Base-by-base conservation (phyloP, 192 early-diverging fungal species). In the Piromyces sp. region DNA sequence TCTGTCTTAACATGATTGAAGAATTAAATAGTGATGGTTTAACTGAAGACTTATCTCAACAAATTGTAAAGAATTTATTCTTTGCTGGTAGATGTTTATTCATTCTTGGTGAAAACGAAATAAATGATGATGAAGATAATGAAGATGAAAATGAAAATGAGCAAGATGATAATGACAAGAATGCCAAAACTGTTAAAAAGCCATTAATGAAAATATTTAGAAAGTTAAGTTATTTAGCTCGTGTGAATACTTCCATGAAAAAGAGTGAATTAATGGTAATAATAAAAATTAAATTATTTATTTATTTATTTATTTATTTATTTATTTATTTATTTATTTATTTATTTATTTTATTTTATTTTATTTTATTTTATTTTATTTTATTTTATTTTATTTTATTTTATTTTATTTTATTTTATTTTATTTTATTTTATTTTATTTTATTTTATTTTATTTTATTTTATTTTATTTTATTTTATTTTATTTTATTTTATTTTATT, bases 61-160 rank as follows among this genome's bases (percentile, higher is more conserved):
- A 97, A 86, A 85, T 96, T 79, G 93, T 96, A 38, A 97, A 98
- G 89, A 98, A 98, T 86, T 83, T 98, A 81, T 93, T 95, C 83
- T 98, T 96, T 87, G 86, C 97, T 79, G 95, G 93, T 79, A 95
- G 94, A 82, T 82, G 82, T 79, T n/a, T 90, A 30, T 81, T 91
- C 89, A 80, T 84, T 82, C 79, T 80, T 87, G 14, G 79, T 9
- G 80, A 82, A 30, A 82, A 81, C 16, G 80, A 85, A 1, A 85
- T 86, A 0, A 33, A 83, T 37, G 84, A 85, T 30, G 79, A 79
- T 9, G 83, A 83, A 16, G 83, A 81, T 15, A 89, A 89, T 82
- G 82, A 82, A 9, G 33, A 30, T 5, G 84, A 83, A 15, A 83
- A 82, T 28, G 82, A 81, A 15, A 82, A 85, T n/a, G 83, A 83